A percentile compares a stretch with the other conserved stretches of the same genome.
These are phyloP conservation scores for Tulasnella sp. DNA, from an alignment of 768 basidiomycete species.

Conservation along the genomic window DNA sequence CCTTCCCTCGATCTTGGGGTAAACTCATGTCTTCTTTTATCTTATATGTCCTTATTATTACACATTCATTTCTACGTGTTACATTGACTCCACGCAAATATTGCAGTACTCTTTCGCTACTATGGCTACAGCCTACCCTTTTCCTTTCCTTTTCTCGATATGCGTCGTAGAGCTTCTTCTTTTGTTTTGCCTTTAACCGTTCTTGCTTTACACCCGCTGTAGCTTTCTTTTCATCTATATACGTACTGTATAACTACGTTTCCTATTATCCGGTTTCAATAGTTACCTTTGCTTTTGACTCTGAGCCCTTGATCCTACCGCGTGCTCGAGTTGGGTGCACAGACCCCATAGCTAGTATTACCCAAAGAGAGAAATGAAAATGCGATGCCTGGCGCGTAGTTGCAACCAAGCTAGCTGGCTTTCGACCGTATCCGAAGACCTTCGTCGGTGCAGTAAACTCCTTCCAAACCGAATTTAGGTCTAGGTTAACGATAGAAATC, in stretches of 20 bases:
- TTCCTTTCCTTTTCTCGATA: neutral
- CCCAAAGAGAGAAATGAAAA: too few relatives aligned
- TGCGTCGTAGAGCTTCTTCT: neutral
- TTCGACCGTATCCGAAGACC: too few relatives aligned
- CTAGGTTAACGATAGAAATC: too few relatives aligned
- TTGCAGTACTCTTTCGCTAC: neutral
- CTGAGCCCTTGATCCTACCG: neutral
- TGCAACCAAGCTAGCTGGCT: too few relatives aligned
- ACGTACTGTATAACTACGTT: neutral
- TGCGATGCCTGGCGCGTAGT: too few relatives aligned
- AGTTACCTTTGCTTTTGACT: neutral
- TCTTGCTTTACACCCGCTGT: neutral
- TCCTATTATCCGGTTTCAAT: neutral
- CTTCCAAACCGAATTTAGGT: too few relatives aligned
- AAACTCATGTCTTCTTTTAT: neutral
- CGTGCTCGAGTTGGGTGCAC: too few relatives aligned
- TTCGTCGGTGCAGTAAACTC: too few relatives aligned
- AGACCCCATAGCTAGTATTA: too few relatives aligned
- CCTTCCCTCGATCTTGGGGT: neutral
- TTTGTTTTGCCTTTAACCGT: neutral
- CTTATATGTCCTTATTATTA: neutral
- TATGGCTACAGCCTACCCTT: neutral
- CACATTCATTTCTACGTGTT: neutral
- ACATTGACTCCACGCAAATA: neutral
- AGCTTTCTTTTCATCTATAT: neutral